Evolutionary conservation across 176 grass and related monocot species (phyloP).

Genomic region (Phyllostachys edulis): DNA sequence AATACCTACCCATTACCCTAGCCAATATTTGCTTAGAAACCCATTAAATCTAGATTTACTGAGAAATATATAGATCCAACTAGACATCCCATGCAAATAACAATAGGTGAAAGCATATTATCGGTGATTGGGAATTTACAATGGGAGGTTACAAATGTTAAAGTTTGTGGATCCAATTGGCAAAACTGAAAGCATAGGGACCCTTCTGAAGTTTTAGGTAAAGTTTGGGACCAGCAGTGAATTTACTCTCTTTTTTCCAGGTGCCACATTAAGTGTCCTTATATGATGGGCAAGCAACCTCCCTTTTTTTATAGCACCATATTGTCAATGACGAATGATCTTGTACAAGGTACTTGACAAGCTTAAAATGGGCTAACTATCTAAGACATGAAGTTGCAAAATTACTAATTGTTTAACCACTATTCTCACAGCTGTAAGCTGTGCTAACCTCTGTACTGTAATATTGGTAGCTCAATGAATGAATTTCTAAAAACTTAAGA

Average conservation of each 20-base stretch:
- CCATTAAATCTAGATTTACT: neutral
- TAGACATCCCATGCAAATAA: neutral
- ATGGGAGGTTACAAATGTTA: neutral
- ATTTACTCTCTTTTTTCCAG: neutral
- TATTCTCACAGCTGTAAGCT: neutral
- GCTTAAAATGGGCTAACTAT: neutral
- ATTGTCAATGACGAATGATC: neutral
- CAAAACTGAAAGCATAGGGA: neutral
- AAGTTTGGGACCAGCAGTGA: neutral
- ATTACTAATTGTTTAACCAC: neutral
- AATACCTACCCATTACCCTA: neutral
- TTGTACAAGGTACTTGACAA: neutral
- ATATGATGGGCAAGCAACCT: neutral
- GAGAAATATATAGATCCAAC: neutral
- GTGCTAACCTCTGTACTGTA: neutral
- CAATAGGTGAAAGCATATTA: neutral
- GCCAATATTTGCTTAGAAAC: neutral
- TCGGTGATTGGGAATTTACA: neutral
- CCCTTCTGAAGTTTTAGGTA: neutral
- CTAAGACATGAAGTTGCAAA: neutral
- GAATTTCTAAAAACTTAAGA: neutral
- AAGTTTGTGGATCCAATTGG: neutral
- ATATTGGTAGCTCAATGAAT: neutral
- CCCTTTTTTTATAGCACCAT: neutral
- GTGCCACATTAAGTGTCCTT: neutral